Conservation (phyloP, 176 grass and related monocot species). For the Chloris gayana region DNA sequence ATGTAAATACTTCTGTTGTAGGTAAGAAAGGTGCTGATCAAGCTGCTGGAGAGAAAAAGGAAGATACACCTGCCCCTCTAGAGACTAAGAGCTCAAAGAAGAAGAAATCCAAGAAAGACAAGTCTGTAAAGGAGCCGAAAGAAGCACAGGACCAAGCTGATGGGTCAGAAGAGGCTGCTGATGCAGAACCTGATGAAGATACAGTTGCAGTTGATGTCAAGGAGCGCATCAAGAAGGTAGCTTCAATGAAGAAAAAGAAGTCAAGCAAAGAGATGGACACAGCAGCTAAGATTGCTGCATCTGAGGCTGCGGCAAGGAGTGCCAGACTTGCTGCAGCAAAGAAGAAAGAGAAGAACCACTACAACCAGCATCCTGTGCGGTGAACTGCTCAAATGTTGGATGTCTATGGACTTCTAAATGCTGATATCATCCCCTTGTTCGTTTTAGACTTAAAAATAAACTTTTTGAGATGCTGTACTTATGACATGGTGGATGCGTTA, state of each 20-base stretch:
- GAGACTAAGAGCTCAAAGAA: conserved; percentile 85
- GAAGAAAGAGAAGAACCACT: conserved; percentile 96
- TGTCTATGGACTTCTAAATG: background rate
- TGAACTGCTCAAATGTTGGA: conserved; percentile 33
- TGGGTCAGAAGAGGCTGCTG: conserved; percentile 28
- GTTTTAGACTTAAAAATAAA: conserved; percentile 29
- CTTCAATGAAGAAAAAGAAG: conserved; percentile 87
- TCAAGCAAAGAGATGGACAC: conserved; percentile 75
- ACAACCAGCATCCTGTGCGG: conserved; percentile 88
- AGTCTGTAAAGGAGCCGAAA: conserved; percentile 56
- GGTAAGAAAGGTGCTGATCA: conserved; percentile 43
- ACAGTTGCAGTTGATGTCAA: conserved; percentile 63
- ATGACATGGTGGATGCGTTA: conserved; percentile 25
- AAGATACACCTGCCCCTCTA: conserved; percentile 35
- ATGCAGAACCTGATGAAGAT: conserved; percentile 51
- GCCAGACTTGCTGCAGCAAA: conserved; percentile 75
- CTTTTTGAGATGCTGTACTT: conserved; percentile 17
- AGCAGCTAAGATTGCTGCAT: conserved; percentile 69
- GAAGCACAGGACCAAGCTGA: conserved; percentile 47
- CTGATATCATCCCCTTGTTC: conserved; percentile 37
- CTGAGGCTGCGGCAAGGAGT: conserved; percentile 73
- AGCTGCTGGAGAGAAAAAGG: conserved; percentile 56
- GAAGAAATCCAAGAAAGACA: conserved; percentile 93
- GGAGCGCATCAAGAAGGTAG: conserved; percentile 81
- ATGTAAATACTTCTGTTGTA: conserved; percentile 21